Conservation (phyloP, 176 grass and related monocot genomes). For the Musa itinerans region DNA sequence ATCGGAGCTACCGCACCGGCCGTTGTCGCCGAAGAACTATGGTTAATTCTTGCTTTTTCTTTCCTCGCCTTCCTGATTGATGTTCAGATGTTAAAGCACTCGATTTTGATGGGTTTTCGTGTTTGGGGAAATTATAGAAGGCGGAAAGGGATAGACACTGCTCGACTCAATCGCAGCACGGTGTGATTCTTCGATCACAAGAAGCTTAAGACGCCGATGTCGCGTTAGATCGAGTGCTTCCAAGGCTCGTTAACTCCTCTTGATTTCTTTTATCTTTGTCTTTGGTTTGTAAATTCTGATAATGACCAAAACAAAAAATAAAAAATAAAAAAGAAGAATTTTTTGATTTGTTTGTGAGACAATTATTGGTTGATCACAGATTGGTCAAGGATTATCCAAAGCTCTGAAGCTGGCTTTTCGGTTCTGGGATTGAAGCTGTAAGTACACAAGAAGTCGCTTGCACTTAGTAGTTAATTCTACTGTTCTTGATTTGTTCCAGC, state of each 20-base stretch:
- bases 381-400: conserved; percentile 52
- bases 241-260: conserved; percentile 31
- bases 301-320: not conserved
- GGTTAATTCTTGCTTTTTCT: conserved; percentile 22
- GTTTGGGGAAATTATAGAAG: too few relatives aligned
- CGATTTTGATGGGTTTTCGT: too few relatives aligned
- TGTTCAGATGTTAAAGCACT: not conserved
- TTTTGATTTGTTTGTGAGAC: too few relatives aligned
- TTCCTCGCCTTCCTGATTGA: not conserved
- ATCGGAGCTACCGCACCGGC: conserved; percentile 86
- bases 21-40: conserved; percentile 94
- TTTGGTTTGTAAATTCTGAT: not conserved
- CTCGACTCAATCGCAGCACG: too few relatives aligned
- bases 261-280: not conserved
- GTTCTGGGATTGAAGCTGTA: too few relatives aligned
- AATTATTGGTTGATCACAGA: conserved; percentile 21
- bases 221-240: conserved; percentile 71
- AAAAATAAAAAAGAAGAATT: too few relatives aligned
- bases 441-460: too few relatives aligned
- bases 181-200: too few relatives aligned
- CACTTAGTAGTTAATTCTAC: too few relatives aligned
- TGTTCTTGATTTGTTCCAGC: too few relatives aligned
- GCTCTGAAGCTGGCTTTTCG: too few relatives aligned
- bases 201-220: conserved; percentile 27
- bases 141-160: too few relatives aligned